Conservation (phyloP, 139 green algal species). For the Coelastrella sp. region DNA sequence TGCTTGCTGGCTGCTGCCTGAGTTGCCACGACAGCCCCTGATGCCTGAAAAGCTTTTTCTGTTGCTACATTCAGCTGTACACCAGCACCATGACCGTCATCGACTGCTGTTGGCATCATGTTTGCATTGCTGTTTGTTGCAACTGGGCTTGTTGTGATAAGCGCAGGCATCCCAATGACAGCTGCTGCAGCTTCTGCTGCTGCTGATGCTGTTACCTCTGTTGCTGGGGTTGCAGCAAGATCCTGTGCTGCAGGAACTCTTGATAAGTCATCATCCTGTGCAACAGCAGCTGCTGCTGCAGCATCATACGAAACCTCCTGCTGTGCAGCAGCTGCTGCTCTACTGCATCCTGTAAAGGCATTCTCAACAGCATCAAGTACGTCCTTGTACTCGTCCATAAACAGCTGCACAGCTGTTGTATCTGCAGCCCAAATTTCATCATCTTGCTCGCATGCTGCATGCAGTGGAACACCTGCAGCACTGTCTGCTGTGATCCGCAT, state of each 20-base stretch:
- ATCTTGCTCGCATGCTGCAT: neutral
- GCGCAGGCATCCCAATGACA: too few species aligned
- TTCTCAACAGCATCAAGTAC: neutral
- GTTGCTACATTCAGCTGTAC: neutral
- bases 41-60: neutral
- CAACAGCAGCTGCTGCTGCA: neutral
- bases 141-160: neutral
- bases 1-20: neutral
- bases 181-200: neutral
- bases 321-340: neutral
- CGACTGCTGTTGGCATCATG: neutral
- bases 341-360: neutral
- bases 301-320: neutral
- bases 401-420: slow-evolving; percentile 31
- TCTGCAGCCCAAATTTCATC: slow-evolving; percentile 18
- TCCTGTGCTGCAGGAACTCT: neutral
- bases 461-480: neutral
- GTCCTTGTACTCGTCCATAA: slow-evolving; percentile 41
- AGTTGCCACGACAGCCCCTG: neutral
- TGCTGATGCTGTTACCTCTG: neutral
- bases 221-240: neutral
- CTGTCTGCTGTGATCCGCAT: neutral
- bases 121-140: too few species aligned
- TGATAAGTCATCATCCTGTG: neutral
- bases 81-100: neutral